A percentile compares a stretch with the other conserved stretches of the same genome.
Conservation (phyloP, 2,329 filamentous ascomycete genomes). For the Colletotrichum ledebouriae region DNA sequence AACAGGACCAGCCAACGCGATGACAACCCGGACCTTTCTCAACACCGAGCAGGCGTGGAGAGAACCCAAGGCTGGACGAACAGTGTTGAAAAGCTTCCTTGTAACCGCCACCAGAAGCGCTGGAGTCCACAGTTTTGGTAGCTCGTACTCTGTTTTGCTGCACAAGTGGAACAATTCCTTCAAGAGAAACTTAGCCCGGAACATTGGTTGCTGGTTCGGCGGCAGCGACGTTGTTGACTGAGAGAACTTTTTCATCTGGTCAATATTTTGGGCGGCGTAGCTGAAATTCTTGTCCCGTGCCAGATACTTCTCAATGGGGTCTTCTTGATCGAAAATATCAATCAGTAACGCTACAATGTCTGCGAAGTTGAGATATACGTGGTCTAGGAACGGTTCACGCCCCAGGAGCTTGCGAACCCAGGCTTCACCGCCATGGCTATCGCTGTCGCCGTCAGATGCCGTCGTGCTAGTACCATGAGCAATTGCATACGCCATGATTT, state of each 20-base stretch:
- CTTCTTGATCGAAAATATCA: conserved; percentile 82
- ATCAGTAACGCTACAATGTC: conserved; percentile 84
- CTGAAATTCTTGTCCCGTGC: conserved; percentile 68
- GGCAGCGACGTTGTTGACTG: conserved; percentile 76
- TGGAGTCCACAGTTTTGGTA: conserved; percentile 79
- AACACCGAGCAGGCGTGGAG: conserved; percentile 89
- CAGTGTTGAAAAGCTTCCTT: conserved; percentile 82
- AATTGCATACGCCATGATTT: conserved; percentile 85
- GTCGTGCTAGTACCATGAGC: conserved; percentile 76
- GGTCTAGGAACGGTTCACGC: conserved; percentile 71
- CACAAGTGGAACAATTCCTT: conserved; percentile 85
- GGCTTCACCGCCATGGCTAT: conserved; percentile 71
- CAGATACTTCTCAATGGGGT: conserved; percentile 77
- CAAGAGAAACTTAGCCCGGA: conserved; percentile 81
- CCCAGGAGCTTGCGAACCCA: conserved; percentile 79
- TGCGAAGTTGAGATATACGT: conserved; percentile 78
- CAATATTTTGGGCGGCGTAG: conserved; percentile 74
- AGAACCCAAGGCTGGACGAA: conserved; percentile 86
- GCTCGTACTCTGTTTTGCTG: conserved; percentile 75
- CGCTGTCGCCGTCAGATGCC: conserved; percentile 61
- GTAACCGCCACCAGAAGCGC: conserved; percentile 80
- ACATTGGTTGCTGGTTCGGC: conserved; percentile 87
- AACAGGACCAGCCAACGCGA: conserved; percentile 80
- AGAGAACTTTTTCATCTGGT: conserved; percentile 77
- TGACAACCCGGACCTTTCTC: conserved; percentile 84